These are phyloP conservation scores for Penicillium sp. DNA, from an alignment of 2,329 filamentous ascomycete genomes.

Conservation along the genomic window DNA sequence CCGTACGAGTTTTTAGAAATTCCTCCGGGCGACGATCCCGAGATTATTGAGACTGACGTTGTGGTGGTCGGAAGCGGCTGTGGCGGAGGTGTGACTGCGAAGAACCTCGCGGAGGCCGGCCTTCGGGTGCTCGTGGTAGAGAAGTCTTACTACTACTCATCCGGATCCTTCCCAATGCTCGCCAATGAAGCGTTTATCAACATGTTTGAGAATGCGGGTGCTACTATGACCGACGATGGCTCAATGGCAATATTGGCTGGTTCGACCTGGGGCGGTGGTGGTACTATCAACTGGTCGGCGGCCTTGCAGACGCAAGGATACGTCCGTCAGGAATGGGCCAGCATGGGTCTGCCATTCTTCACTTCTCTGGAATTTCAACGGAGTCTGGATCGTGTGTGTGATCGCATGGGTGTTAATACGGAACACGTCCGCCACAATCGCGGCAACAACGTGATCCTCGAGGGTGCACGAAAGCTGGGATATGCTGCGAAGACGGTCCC, in stretches of 20 bases:
- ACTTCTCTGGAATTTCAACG: constrained; percentile 69
- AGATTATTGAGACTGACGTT: constrained; percentile 71
- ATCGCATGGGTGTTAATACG: constrained; percentile 70
- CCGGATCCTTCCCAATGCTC: constrained; percentile 71
- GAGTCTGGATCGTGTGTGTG: constrained; percentile 75
- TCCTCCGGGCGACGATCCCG: constrained; percentile 52
- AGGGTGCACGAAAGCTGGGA: constrained; percentile 70
- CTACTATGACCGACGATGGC: constrained; percentile 55
- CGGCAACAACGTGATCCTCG: constrained; percentile 67
- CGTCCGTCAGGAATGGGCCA: constrained; percentile 79
- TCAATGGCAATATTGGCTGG: constrained; percentile 64
- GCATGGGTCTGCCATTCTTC: constrained; percentile 68
- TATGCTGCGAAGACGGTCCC: constrained; percentile 67
- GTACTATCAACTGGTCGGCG: constrained; percentile 80
- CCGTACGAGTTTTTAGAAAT: constrained; percentile 59
- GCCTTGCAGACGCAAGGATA: constrained; percentile 67
- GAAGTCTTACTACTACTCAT: constrained; percentile 73
- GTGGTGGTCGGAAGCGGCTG: constrained; percentile 85
- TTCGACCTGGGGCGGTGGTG: constrained; percentile 77
- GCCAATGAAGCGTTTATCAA: constrained; percentile 59
- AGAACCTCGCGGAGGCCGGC: constrained; percentile 74
- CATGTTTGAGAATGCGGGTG: constrained; percentile 68
- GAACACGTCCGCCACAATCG: constrained; percentile 69
- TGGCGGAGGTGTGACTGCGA: constrained; percentile 77
- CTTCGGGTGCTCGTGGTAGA: constrained; percentile 76